Evolutionary conservation across 257 asterid species (phyloP).

Genomic region (Ajuga chamaepitys): DNA sequence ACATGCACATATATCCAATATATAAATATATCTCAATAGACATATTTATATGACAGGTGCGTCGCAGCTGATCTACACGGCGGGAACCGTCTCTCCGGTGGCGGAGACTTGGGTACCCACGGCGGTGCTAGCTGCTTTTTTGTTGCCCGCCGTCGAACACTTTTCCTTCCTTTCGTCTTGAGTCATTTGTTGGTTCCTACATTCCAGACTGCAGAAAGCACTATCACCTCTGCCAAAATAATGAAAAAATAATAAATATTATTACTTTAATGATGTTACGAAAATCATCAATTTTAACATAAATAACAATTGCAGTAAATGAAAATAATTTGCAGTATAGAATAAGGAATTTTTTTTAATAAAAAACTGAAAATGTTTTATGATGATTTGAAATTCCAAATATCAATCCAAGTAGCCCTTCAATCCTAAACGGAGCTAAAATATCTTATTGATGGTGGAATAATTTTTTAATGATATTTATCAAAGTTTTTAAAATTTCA

Average conservation of each 20-base stretch:
- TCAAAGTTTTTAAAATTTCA: no score
- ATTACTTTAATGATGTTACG: no score
- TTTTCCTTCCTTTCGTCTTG: constrained; percentile 72
- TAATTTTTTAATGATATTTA: no score
- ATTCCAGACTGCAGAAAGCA: constrained; percentile 86
- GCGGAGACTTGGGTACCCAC: constrained; percentile 26
- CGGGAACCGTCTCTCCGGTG: constrained; percentile 40
- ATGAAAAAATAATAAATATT: background rate
- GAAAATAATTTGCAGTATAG: background rate
- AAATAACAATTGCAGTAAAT: background rate
- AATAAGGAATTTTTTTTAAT: background rate
- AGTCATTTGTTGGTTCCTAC: constrained; percentile 68
- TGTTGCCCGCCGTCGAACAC: constrained; percentile 37
- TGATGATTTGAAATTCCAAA: background rate
- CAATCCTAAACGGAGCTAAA: no score
- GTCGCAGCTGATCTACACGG: constrained; percentile 23
- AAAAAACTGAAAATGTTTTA: background rate
- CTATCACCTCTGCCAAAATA: constrained; percentile 60
- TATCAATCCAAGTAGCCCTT: no score
- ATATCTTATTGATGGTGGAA: no score
- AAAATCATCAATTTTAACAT: background rate
- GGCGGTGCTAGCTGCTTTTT: constrained; percentile 20
- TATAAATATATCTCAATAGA: constrained; percentile 1
- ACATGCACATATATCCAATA: constrained; percentile 10
- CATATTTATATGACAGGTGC: background rate